phyloP scores from a whole-genome alignment of 495 filamentous ascomycete species.

The Neurospora sp. region DNA sequence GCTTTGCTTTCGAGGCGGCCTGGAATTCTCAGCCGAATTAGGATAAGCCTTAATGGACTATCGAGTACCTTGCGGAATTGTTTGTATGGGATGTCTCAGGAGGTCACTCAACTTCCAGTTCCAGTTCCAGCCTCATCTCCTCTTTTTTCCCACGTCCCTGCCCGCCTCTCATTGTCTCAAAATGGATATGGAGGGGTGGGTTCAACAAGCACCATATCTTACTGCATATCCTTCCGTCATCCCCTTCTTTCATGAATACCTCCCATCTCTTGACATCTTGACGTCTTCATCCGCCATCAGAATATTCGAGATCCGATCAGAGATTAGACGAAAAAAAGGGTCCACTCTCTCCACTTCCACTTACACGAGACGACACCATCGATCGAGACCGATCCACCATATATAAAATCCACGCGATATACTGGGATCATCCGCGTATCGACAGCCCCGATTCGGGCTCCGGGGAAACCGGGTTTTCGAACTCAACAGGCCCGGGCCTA shows the following conservation, averaged over 20 bases:
- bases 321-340: background rate
- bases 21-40: background rate
- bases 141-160: background rate
- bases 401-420: background rate
- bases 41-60: background rate
- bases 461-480: background rate
- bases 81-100: background rate
- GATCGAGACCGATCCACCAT: background rate
- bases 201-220: background rate
- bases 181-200: background rate
- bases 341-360: background rate
- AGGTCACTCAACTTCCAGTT: background rate
- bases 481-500: background rate
- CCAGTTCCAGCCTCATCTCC: background rate
- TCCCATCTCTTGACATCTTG: background rate
- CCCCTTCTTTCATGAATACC: background rate
- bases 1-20: background rate
- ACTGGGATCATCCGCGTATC: background rate
- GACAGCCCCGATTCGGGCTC: background rate
- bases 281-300: background rate
- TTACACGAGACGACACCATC: background rate
- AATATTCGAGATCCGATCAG: background rate
- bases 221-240: background rate
- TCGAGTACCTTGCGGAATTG: background rate
- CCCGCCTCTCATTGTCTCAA: background rate